Conservation (phyloP, 306 rosid genomes). For the Alnus rubra region DNA sequence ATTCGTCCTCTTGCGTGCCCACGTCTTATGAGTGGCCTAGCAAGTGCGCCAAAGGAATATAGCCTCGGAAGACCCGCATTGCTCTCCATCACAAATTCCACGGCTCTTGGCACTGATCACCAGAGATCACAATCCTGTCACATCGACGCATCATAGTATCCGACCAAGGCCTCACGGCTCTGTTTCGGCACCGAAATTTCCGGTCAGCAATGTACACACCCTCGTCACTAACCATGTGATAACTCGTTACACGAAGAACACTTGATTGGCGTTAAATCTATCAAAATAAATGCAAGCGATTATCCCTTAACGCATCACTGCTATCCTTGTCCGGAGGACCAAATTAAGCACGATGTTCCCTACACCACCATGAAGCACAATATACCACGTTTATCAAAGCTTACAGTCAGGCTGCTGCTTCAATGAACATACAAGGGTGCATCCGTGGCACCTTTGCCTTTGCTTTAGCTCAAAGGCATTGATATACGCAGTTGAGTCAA, state of each 20-base stretch:
- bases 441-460: conserved; percentile 50
- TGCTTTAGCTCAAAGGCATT: conserved; percentile 46
- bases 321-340: conserved; percentile 24
- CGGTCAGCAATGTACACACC: conserved; percentile 67
- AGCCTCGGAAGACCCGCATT: conserved; percentile 53
- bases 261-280: conserved; percentile 53
- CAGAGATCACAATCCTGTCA: conserved; percentile 49
- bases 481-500: conserved; percentile 12
- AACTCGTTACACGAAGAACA: conserved; percentile 37
- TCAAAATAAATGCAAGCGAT: conserved; percentile 50
- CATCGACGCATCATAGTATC: conserved; percentile 47
- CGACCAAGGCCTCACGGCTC: conserved; percentile 26
- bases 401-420: conserved; percentile 47
- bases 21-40: conserved; percentile 51
- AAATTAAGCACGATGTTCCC: conserved; percentile 60
- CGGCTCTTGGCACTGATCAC: conserved; percentile 20
- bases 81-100: conserved; percentile 68
- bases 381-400: conserved; percentile 40
- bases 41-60: conserved; percentile 52
- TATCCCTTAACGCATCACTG: conserved; percentile 39
- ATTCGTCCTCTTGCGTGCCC: conserved; percentile 48
- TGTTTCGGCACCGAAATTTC: conserved; percentile 34
- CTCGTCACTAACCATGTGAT: conserved; percentile 20
- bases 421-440: conserved; percentile 53
- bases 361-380: conserved; percentile 61